phyloP scores from a whole-genome alignment of 331 rosid genomes.

The Phaseolus coccineus region DNA sequence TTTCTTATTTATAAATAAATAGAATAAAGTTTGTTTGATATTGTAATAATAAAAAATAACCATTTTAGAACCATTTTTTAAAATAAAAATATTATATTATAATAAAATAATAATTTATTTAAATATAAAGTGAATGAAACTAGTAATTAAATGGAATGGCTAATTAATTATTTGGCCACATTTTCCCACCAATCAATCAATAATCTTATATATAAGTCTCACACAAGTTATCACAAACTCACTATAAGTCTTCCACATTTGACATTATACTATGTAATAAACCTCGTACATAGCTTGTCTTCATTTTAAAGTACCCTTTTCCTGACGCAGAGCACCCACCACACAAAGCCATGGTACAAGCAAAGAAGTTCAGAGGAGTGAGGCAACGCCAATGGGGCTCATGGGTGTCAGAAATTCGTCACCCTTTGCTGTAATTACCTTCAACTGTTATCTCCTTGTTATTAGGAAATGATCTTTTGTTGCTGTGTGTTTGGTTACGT shows the following conservation, averaged over 20 bases:
- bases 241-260: not conserved
- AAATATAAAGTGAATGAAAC: no score
- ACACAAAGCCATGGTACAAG: constrained; percentile 63
- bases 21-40: no score
- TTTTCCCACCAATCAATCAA: not conserved
- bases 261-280: not conserved
- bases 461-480: not conserved
- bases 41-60: no score
- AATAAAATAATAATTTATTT: no score
- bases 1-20: no score
- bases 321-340: not conserved
- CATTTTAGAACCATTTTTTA: no score
- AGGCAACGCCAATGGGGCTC: constrained; percentile 99
- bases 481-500: not conserved
- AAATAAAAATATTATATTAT: no score
- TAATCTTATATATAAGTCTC: not conserved
- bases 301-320: not conserved
- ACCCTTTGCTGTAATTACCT: constrained; percentile 78
- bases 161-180: not conserved
- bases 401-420: constrained; percentile 99
- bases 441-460: not conserved
- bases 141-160: not conserved
- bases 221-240: not conserved
- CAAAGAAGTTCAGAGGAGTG: constrained; percentile 95
- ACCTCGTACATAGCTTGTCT: constrained; percentile 4